Percentiles rank a stretch among this genome's conserved stretches.
These are phyloP conservation scores for Aeminium ludgeri DNA, from an alignment of 495 filamentous ascomycete genomes.

Conservation along the genomic window DNA sequence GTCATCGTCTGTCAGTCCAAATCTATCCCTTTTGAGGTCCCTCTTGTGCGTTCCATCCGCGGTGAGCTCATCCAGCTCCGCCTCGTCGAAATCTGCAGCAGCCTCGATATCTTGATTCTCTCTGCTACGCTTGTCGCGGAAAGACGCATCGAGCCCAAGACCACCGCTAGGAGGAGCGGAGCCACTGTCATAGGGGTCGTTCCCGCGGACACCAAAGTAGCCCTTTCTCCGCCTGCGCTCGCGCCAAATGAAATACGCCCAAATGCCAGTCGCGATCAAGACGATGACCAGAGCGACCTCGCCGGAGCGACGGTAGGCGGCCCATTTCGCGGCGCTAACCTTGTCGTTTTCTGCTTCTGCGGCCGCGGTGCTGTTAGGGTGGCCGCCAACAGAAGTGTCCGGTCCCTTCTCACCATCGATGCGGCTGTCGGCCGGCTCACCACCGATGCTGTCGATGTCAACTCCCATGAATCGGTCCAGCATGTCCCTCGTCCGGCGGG, in stretches of 20 bases:
- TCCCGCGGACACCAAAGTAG: slow-evolving; percentile 30
- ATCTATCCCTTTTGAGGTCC: slow-evolving; percentile 1
- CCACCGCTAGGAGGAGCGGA: not conserved
- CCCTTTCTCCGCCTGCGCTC: slow-evolving; percentile 34
- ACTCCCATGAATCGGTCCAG: slow-evolving; percentile 90
- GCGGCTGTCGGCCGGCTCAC: slow-evolving; percentile 60
- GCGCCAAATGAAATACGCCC: slow-evolving; percentile 78
- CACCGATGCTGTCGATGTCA: slow-evolving; percentile 82
- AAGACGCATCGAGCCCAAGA: slow-evolving; percentile 8
- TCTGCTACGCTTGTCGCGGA: too few species aligned
- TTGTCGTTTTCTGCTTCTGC: slow-evolving; percentile 58
- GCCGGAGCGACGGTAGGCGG: slow-evolving; percentile 80
- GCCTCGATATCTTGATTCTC: slow-evolving; percentile 45
- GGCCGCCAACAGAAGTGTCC: slow-evolving; percentile 73
- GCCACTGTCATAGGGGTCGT: slow-evolving; percentile 20
- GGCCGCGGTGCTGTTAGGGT: slow-evolving; percentile 60
- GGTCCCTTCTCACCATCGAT: slow-evolving; percentile 80
- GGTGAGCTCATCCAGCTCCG: slow-evolving; percentile 56
- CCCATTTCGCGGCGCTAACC: slow-evolving; percentile 74
- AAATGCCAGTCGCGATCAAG: slow-evolving; percentile 53
- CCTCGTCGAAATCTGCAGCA: slow-evolving; percentile 77
- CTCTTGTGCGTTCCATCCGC: not conserved
- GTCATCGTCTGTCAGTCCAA: slow-evolving; percentile 12
- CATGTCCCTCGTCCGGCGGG: slow-evolving; percentile 83
- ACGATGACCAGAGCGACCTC: slow-evolving; percentile 81